A percentile compares a stretch with the other conserved stretches of the same genome.
Evolutionary conservation across 2,329 filamentous ascomycete species (phyloP).

Genomic region (Pyricularia sp.): DNA sequence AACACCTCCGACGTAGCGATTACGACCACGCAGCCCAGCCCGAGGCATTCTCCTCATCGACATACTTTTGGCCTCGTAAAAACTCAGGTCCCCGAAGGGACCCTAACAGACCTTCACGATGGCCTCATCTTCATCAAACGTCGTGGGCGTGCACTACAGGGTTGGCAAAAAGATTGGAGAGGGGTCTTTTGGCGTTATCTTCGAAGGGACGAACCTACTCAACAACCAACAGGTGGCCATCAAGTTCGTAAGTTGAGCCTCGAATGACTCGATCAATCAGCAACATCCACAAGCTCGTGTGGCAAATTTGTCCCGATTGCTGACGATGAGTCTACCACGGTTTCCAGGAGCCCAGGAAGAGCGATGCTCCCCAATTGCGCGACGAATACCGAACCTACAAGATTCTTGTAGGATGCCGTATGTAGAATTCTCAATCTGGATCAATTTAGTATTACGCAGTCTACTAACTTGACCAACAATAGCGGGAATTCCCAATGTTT

Average conservation of each 20-base stretch:
- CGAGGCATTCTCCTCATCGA: neutral
- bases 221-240: constrained; percentile 99
- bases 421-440: neutral
- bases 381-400: constrained; percentile 94
- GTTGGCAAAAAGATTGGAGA: constrained; percentile 99
- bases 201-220: constrained; percentile 98
- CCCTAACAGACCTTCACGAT: neutral
- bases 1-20: neutral
- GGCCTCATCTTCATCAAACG: neutral
- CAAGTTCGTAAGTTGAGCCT: constrained; percentile 69
- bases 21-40: neutral
- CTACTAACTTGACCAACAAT: neutral
- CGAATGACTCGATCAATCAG: neutral
- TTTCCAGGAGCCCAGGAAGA: constrained; percentile 76
- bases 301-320: neutral
- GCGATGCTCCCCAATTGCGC: constrained; percentile 79
- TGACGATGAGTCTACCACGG: neutral
- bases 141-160: constrained; percentile 96
- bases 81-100: neutral
- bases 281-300: neutral
- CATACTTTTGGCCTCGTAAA: neutral
- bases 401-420: constrained; percentile 67
- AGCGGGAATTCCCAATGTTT: constrained; percentile 95
- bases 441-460: neutral
- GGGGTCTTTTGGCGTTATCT: constrained; percentile 96